phyloP scores from a whole-genome alignment of 345 rosid genomes.

The Hypericum androsaemum region DNA sequence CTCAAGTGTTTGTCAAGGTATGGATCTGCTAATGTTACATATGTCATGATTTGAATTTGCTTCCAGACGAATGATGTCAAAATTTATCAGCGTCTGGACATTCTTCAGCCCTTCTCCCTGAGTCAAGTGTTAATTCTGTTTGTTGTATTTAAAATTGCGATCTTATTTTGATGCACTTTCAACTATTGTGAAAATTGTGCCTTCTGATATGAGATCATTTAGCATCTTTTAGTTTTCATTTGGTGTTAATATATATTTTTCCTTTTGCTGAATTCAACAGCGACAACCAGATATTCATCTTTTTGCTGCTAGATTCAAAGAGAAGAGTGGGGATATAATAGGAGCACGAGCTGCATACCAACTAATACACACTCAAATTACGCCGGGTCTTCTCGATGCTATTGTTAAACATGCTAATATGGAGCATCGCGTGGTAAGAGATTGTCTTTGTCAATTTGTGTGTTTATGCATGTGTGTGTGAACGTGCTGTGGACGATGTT shows the following conservation, averaged over 20 bases:
- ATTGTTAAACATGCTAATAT: constrained; percentile 89
- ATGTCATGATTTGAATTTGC: no score
- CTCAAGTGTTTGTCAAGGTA: constrained; percentile 97
- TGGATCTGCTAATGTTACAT: constrained; percentile 1
- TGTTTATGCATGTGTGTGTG: not conserved
- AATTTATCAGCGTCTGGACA: no score
- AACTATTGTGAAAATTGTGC: no score
- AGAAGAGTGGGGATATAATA: constrained; percentile 64
- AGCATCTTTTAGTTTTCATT: no score
- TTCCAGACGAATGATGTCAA: no score
- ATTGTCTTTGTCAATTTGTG: not conserved
- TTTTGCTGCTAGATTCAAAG: constrained; percentile 79
- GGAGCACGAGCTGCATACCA: constrained; percentile 92
- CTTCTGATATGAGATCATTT: no score
- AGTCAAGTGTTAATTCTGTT: no score
- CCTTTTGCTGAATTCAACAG: constrained; percentile 26
- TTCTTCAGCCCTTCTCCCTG: no score
- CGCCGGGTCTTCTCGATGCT: constrained; percentile 96
- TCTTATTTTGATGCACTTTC: no score
- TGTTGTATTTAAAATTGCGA: no score
- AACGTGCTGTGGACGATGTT: constrained; percentile 11
- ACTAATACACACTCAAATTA: constrained; percentile 68
- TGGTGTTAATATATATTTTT: not conserved
- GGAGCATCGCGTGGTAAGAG: constrained; percentile 76
- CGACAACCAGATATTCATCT: constrained; percentile 90